phyloP scores from a whole-genome alignment of 116 monocot genomes.

The Dioscorea cayenensis region DNA sequence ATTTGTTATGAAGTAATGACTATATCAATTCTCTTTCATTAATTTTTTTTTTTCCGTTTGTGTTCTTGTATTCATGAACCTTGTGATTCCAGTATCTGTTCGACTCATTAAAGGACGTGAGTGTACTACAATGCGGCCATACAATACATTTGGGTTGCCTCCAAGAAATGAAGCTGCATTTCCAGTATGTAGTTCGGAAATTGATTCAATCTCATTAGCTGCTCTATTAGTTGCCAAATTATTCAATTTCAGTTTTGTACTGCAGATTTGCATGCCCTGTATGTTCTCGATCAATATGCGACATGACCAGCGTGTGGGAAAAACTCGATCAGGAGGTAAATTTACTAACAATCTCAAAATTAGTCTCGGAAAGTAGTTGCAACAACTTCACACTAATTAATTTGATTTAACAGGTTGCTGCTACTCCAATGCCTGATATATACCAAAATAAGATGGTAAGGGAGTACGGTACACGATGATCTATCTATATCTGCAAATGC shows the following conservation, averaged over 20 bases:
- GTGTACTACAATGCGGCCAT: slow-evolving; percentile 68
- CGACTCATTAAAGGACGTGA: slow-evolving; percentile 69
- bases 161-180: slow-evolving; percentile 67
- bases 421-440: slow-evolving; percentile 65
- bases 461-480: too few species aligned
- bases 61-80: neutral
- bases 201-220: neutral
- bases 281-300: slow-evolving; percentile 75
- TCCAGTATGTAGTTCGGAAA: slow-evolving; percentile 44
- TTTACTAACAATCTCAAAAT: neutral
- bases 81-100: slow-evolving; percentile 55
- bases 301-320: slow-evolving; percentile 79
- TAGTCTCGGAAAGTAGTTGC: neutral
- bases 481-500: too few species aligned
- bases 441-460: slow-evolving; percentile 75
- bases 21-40: neutral
- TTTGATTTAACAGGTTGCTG: slow-evolving; percentile 39
- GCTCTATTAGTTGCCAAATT: neutral
- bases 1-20: slow-evolving; percentile 76
- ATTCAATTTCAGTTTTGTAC: neutral
- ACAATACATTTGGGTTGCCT: slow-evolving; percentile 78
- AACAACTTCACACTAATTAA: too few species aligned
- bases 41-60: neutral
- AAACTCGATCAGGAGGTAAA: slow-evolving; percentile 72
- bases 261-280: slow-evolving; percentile 78